A percentile compares a stretch with the other conserved stretches of the same genome.
phyloP scores from a whole-genome alignment of 306 rosid species.

The Gillenia trifoliata region DNA sequence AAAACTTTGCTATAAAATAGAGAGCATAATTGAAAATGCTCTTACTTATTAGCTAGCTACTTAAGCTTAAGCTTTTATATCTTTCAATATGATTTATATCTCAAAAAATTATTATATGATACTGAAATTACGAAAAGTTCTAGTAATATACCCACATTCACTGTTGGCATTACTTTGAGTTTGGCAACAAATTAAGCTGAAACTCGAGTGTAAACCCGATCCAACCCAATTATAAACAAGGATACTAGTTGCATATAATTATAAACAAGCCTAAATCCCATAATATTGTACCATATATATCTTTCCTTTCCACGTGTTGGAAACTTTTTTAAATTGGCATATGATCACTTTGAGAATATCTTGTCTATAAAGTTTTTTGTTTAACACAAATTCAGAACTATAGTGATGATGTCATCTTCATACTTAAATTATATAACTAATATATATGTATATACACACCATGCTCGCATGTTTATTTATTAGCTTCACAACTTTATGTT shows the following conservation, averaged over 20 bases:
- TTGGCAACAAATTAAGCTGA: no score
- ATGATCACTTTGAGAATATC: not conserved
- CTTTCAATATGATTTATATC: no score
- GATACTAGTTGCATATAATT: not conserved
- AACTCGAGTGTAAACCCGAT: not conserved
- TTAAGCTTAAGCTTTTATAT: no score
- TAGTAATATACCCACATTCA: no score
- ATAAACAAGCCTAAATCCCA: not conserved
- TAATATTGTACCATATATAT: not conserved
- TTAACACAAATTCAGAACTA: conserved; percentile 11
- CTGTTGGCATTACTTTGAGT: no score
- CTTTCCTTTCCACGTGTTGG: not conserved
- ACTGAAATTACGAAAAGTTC: no score
- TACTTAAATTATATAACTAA: not conserved
- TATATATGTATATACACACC: not conserved
- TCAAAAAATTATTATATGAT: no score
- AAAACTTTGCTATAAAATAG: no score
- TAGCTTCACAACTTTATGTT: not conserved
- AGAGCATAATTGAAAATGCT: no score
- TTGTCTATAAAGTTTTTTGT: not conserved
- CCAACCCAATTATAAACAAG: not conserved
- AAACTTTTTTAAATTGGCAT: not conserved
- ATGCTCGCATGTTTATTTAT: conserved; percentile 30
- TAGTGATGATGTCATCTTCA: conserved; percentile 38
- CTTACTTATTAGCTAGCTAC: no score